Conservation (phyloP, 2,329 filamentous ascomycete species). For the Ophiostoma novo-ulmi region DNA sequence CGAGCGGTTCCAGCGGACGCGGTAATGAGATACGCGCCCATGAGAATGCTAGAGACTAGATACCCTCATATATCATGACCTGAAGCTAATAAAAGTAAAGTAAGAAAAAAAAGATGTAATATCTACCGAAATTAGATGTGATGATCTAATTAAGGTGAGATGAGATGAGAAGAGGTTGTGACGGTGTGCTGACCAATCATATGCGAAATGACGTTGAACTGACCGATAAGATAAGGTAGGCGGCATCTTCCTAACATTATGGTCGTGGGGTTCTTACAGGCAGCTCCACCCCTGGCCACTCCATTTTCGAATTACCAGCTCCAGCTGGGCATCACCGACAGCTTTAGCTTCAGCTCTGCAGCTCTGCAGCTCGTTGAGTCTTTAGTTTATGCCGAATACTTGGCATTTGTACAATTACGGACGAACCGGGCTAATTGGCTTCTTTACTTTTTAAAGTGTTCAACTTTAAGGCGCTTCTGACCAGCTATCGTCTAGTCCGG, state of each 20-base stretch:
- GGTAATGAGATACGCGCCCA: conserved; percentile 9
- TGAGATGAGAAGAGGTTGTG: neutral
- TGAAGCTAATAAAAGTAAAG: neutral
- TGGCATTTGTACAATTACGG: neutral
- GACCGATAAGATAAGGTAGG: neutral
- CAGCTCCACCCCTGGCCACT: conserved; percentile 19
- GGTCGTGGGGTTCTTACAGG: conserved; percentile 7
- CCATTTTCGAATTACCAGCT: conserved; percentile 19
- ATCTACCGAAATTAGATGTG: neutral
- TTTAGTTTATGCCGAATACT: neutral
- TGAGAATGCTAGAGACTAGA: neutral
- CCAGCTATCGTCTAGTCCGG: too few species aligned
- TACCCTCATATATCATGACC: neutral
- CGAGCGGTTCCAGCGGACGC: conserved; percentile 26
- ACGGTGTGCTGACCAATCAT: neutral
- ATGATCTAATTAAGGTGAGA: neutral
- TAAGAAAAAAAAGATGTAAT: neutral
- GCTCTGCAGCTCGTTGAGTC: neutral
- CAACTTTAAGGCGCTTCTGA: too few species aligned
- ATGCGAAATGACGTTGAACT: neutral
- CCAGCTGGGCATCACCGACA: conserved; percentile 15
- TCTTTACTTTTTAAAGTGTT: too few species aligned
- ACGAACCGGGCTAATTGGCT: neutral
- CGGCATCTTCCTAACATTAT: neutral
- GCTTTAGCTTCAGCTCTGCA: neutral